Base-by-base conservation (phyloP, 768 basidiomycete species). In the Agrocybe praecox region DNA sequence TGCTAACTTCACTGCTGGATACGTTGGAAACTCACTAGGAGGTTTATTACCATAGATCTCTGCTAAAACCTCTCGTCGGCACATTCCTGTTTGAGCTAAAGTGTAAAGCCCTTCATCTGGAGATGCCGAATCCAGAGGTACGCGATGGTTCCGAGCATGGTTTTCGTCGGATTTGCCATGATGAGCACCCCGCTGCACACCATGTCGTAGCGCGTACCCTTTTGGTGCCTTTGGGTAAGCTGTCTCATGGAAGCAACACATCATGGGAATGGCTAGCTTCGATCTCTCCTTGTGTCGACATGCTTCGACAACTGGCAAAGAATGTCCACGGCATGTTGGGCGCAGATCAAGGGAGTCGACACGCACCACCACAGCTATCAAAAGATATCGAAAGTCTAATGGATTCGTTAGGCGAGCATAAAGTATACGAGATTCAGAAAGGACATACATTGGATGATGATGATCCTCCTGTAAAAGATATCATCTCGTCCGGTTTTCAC, bases 31-130 rank as follows among this genome's bases (percentile, higher is more conserved):
- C 63, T 56, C 48, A 65, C 64, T 22, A 26, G 59, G 40, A 29
- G 0, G 14, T 4, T 42, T 15, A 33, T 65, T 69, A 9, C 56
- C 61, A 46, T 54, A 72, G 19, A 68, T 52, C n/a, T 24, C 33
- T 0, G 45, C 47, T 47, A 67, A 59, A 0, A 71, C 59, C 1
- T 50, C 32, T 2, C 68, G 66, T 14, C 71, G 63, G 52, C 72
- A 73, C 1, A 9, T 45, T 7, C 58, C 59, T 0, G 67, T 68
- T 51, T 74, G 73, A 1, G 70, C 66, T 50, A 71, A 64, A 0
- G 55, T 53, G 34, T 66, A 62, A 12, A 74, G 40, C 0, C 74
- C 74, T 64, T 73, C 69, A 19, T 69, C 67, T 1, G 57, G 36
- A 0, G 65, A 62, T 0, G 66, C 53, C 0, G 23, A 14, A 21